Percentiles rank a stretch among this genome's conserved stretches.
phyloP scores from a whole-genome alignment of 1,139 yeast genomes.

The Pichia sp. region DNA sequence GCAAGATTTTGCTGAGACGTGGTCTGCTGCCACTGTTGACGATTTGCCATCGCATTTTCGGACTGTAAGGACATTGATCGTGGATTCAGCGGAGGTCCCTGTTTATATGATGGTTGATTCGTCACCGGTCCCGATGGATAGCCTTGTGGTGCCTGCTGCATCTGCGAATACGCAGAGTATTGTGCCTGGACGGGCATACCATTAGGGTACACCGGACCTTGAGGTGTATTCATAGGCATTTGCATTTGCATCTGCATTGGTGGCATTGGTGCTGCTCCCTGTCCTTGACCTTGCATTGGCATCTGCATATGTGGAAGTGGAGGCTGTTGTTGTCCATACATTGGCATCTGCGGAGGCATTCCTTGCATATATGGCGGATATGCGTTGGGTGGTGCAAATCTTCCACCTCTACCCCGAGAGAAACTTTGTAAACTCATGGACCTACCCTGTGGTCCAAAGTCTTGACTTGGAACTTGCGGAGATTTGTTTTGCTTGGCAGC shows the following conservation, averaged over 20 bases:
- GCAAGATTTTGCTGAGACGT: too few species aligned
- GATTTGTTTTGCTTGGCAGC: constrained; percentile 9
- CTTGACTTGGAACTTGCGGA: constrained; percentile 3
- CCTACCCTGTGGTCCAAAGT: constrained; percentile 32
- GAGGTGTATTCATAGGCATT: too few species aligned
- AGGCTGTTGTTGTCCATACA: constrained; percentile 1
- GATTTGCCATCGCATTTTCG: constrained; percentile 1
- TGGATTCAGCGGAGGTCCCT: constrained; percentile 14
- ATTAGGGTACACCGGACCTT: too few species aligned
- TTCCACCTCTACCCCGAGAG: constrained; percentile 6
- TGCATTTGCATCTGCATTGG: constrained; percentile 9
- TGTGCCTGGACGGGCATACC: too few species aligned
- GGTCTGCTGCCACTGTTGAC: neutral
- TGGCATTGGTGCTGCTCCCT: constrained; percentile 23
- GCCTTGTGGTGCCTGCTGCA: too few species aligned
- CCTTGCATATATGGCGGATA: constrained; percentile 22
- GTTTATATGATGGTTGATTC: neutral
- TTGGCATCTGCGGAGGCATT: neutral
- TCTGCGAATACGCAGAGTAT: neutral
- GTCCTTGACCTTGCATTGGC: neutral
- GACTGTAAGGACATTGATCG: constrained; percentile 26
- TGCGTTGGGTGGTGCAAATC: constrained; percentile 4
- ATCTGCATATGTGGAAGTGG: neutral
- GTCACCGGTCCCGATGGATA: neutral
- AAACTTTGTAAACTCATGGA: constrained; percentile 50